Base-by-base conservation (phyloP, 2,329 filamentous ascomycete species). In the Aspergillus sp. region DNA sequence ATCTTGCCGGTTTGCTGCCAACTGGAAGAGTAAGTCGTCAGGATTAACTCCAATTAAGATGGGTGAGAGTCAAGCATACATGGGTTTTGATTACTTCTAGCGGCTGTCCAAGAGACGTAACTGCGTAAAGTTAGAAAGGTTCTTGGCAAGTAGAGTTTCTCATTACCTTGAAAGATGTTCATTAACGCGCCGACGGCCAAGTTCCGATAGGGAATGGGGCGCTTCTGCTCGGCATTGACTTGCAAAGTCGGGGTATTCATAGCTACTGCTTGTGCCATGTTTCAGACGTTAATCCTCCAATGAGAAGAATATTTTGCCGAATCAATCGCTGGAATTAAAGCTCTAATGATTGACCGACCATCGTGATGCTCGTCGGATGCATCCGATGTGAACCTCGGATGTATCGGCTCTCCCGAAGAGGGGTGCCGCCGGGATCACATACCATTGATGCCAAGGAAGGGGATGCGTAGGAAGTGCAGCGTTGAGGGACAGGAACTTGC, bases 31-130 rank as follows among this genome's bases (percentile, higher is more conserved):
- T n/a, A 13, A 13, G 21, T 8, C 25, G 25, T 27, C 25, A 8
- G 25, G 25, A 27, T 2, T 27, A 27, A 27, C 7, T 27, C 25
- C 6, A 27, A 27, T 27, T 8, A 27, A 3, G 2, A 17, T 17
- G 17, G 10, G 0, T 19, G 15, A n/a, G 17, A 21, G n/a, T 10
- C 10, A 5, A 17, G 10, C 56, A 23, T 54, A 58, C 56, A 48
- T 58, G 49, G 21, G 56, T 58, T 27, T 58, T 58, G 39, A 54
- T 17, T 3, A 58, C 56, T 48, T 58, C 56, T 49, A 58, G 23
- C 2, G 56, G 56, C 27, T 53, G 56, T 2, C 56, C 49, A 25
- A 58, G 17, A 17, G 49, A 32, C 6, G 49, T 58, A 13, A 54
- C 56, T 58, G 19, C 3, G 8, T 27, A 17, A 8, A 1, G 15